Evolutionary conservation across 2,329 filamentous ascomycete genomes (phyloP), one percentile per base, ranked within the genome.

Genomic region (Colletotrichum orbiculare): DNA sequence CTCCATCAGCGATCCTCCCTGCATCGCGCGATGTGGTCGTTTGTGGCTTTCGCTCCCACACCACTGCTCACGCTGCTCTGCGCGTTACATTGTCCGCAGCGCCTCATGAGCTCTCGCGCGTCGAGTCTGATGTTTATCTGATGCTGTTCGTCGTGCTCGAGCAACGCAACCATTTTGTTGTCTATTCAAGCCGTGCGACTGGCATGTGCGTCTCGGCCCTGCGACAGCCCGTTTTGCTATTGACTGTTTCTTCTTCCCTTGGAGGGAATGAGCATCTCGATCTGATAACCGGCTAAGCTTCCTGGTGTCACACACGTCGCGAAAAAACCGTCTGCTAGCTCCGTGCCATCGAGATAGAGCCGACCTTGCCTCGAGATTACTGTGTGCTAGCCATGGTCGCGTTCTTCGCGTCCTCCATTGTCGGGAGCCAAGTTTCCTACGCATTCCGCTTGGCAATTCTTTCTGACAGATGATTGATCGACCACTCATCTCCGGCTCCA

Each of bases 101-200:
- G 38, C n/a, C 10, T 50, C 34, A 15, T 15, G 37, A 52, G 49
- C 49, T 52, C 48, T 37, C 35, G 17, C 17, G 34, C 48, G 35
- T 52, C 35, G 8, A 11, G 48, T 52, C 48, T 52, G 35, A 52
- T 52, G 48, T 52, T 39, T 15, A 39, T 52, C 48, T 52, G 35
- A 52, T 52, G 49, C 35, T 52, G 15, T 37, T 41, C 35, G 34
- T 6, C 4, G 25, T 25, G 25, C 13, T 13, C 38, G 38, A 41
- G 38, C 13, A 41, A 41, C 38, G 38, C 38, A 13, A 41, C 38
- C 6, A 13, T 25, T 25, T 4, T 5, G 25, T 25, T 5, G 46
- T 35, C 25, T 10, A 17, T 10, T 47, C 45, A 17, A 47, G n/a
- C 45, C 15, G 39, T 42, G 10, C 39, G 39, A 42, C 43, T 25